Percentiles rank a stretch among this genome's conserved stretches.
Evolutionary conservation across 352 stramenopile genomes (phyloP).

Genomic region (Globisporangium alternatum): DNA sequence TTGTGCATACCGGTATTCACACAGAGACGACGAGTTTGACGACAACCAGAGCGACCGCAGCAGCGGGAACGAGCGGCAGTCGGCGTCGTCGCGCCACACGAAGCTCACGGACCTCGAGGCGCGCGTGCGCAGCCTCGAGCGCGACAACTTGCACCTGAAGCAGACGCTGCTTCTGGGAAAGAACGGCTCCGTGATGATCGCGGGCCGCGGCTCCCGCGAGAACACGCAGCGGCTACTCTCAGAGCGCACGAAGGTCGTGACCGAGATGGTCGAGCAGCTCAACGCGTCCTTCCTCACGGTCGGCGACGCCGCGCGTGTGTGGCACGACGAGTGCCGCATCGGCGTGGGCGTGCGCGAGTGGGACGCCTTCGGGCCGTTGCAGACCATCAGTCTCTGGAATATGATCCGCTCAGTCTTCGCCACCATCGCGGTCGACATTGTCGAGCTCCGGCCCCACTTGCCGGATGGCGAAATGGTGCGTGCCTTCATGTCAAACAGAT

Average conservation of each 20-base stretch:
- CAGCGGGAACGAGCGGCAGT: constrained; percentile 2
- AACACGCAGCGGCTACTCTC: constrained; percentile 50
- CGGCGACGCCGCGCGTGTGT: constrained; percentile 61
- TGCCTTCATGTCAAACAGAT: background rate
- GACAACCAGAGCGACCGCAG: constrained; percentile 24
- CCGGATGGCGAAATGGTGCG: constrained; percentile 70
- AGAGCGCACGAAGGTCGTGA: constrained; percentile 72
- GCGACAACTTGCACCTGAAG: constrained; percentile 77
- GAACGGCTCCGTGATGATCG: constrained; percentile 44
- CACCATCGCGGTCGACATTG: constrained; percentile 74
- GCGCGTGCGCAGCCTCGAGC: constrained; percentile 64
- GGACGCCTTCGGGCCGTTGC: constrained; percentile 61
- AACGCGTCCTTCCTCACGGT: constrained; percentile 70
- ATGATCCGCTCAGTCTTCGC: constrained; percentile 80
- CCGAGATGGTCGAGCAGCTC: constrained; percentile 78
- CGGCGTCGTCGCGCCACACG: constrained; percentile 38
- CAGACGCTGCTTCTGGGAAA: constrained; percentile 70
- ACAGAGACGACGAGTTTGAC: constrained; percentile 16
- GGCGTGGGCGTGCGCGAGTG: constrained; percentile 76
- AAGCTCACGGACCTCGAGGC: constrained; percentile 73
- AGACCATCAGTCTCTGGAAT: constrained; percentile 81
- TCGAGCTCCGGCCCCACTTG: constrained; percentile 72
- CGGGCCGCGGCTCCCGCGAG: constrained; percentile 29
- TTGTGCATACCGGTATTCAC: background rate
- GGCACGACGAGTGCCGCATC: constrained; percentile 73